A percentile compares a stretch with the other conserved stretches of the same genome.
phyloP scores from a whole-genome alignment of 2,329 filamentous ascomycete genomes.

The Pyrenophora seminiperda region DNA sequence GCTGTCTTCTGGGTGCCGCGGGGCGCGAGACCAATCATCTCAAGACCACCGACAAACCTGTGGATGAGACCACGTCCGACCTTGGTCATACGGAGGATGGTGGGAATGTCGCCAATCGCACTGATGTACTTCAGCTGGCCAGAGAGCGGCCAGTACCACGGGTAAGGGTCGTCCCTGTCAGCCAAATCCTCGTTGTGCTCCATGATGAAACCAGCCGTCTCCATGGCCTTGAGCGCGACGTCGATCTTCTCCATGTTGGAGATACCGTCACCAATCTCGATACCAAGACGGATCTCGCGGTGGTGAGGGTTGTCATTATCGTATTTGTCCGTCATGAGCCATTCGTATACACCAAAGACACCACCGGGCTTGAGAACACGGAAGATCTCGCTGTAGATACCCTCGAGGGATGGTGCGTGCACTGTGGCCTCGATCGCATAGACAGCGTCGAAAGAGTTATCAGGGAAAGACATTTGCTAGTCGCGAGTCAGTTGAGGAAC shows the following conservation, averaged over 20 bases:
- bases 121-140: conserved; percentile 85
- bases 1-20: conserved; percentile 92
- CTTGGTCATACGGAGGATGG: conserved; percentile 87
- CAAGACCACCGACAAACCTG: conserved; percentile 75
- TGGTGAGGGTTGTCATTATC: conserved; percentile 87
- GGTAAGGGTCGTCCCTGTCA: conserved; percentile 71
- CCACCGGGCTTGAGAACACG: conserved; percentile 95
- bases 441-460: conserved; percentile 90
- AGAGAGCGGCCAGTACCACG: conserved; percentile 93
- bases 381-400: conserved; percentile 93
- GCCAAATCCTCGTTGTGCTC: conserved; percentile 86
- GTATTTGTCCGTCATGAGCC: conserved; percentile 97
- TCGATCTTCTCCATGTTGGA: conserved; percentile 93
- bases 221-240: conserved; percentile 81
- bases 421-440: conserved; percentile 98
- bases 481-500: conserved; percentile 10
- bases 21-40: conserved; percentile 76
- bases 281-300: conserved; percentile 87
- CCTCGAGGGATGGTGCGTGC: conserved; percentile 87
- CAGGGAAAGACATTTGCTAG: conserved; percentile 90
- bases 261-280: conserved; percentile 95
- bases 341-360: conserved; percentile 96
- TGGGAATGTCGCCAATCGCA: conserved; percentile 78
- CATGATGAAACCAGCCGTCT: conserved; percentile 84
- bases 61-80: conserved; percentile 77